phyloP scores from a whole-genome alignment of 2,329 filamentous ascomycete genomes.

The Hypoxylon sp. region DNA sequence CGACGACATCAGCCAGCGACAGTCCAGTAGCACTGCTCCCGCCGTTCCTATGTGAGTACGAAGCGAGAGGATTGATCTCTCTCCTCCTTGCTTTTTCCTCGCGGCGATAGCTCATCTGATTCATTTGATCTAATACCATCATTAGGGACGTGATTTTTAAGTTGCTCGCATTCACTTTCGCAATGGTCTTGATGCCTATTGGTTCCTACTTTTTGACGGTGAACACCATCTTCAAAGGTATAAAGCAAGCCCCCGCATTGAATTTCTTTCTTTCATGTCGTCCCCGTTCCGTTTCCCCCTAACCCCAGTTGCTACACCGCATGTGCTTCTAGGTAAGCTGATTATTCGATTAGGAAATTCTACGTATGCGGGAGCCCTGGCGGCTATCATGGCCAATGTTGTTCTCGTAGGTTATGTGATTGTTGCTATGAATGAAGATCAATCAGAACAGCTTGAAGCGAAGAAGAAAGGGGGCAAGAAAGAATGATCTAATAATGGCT shows the following conservation, averaged over 20 bases:
- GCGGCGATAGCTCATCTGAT: too few relatives aligned
- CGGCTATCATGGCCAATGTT: constrained; percentile 89
- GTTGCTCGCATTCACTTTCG: constrained; percentile 86
- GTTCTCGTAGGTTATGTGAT: constrained; percentile 91
- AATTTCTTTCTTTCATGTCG: background rate
- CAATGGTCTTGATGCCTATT: constrained; percentile 89
- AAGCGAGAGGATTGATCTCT: too few relatives aligned
- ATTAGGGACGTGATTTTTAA: constrained; percentile 84
- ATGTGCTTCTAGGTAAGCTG: background rate
- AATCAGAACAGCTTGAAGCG: constrained; percentile 57
- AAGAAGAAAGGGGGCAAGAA: constrained; percentile 59
- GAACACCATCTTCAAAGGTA: constrained; percentile 80
- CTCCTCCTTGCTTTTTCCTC: background rate
- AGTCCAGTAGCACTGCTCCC: constrained; percentile 75
- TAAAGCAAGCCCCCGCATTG: too few relatives aligned
- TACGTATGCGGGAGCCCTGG: constrained; percentile 84
- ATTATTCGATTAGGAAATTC: constrained; percentile 74
- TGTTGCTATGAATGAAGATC: constrained; percentile 89
- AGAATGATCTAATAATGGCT: constrained; percentile 34
- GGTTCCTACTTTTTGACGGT: constrained; percentile 87
- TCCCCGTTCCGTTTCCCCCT: background rate
- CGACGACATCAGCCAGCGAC: constrained; percentile 52
- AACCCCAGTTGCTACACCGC: background rate
- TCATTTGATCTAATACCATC: constrained; percentile 12
- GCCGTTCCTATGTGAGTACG: constrained; percentile 80